Percentiles rank a stretch among this genome's conserved stretches.
These are phyloP conservation scores for Boletus insuetus DNA, from an alignment of 768 basidiomycete genomes.

Conservation along the genomic window DNA sequence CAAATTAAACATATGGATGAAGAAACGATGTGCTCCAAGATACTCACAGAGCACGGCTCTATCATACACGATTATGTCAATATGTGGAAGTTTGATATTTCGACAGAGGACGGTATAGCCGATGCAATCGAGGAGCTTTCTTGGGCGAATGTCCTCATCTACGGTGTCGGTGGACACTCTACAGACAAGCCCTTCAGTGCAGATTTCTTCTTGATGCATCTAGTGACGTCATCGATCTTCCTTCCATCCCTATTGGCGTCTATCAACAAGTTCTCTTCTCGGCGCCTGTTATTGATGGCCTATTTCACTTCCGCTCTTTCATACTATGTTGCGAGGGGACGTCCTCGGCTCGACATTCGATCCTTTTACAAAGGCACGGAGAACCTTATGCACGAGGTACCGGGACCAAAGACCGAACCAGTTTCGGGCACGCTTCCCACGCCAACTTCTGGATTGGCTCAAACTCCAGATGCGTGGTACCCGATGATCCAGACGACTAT, in stretches of 20 bases:
- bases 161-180: constrained; percentile 54
- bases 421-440: constrained; percentile 25
- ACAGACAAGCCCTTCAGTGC: constrained; percentile 51
- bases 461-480: constrained; percentile 55
- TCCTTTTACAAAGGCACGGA: constrained; percentile 31
- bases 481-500: constrained; percentile 51
- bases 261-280: constrained; percentile 29
- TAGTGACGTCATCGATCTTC: constrained; percentile 67
- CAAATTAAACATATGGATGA: constrained; percentile 19
- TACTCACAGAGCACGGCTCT: constrained; percentile 33
- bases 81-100: constrained; percentile 44
- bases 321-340: constrained; percentile 34
- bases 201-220: constrained; percentile 70
- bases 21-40: constrained; percentile 31
- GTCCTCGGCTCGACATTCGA: constrained; percentile 30
- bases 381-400: constrained; percentile 34
- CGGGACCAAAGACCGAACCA: constrained; percentile 23
- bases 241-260: constrained; percentile 46
- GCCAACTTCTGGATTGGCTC: constrained; percentile 34
- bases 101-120: constrained; percentile 37
- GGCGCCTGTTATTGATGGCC: constrained; percentile 26
- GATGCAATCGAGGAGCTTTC: constrained; percentile 60
- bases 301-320: constrained; percentile 29
- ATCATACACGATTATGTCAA: constrained; percentile 41
- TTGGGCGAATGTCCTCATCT: constrained; percentile 57